Base-by-base conservation (phyloP, 2,329 filamentous ascomycete species). In the Hymenoscyphus scutula region DNA sequence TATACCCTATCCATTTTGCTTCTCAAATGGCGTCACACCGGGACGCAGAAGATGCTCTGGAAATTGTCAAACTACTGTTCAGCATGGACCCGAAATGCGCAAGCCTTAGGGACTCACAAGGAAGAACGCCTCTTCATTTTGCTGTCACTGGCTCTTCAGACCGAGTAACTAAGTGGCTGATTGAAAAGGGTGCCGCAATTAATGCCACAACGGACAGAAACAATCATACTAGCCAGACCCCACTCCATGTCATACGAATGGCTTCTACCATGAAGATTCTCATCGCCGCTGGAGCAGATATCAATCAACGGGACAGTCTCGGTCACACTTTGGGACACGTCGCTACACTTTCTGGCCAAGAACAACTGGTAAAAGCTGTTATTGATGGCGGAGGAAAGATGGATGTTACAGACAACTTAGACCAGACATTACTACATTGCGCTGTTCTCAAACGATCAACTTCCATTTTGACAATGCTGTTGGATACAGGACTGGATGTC, bases 381-480 rank as follows among this genome's bases (percentile, higher is more conserved):
- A 51, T 51, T n/a, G 41, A 51, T 23, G 17, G 57, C 10, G 38
- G 41, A 32, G 41, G 19, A 17, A 34, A 34, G 13, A 19, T 59
- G 25, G 17, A 23, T 4, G n/a, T 29, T 13, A 29, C 7, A 23
- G 38, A 53, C 17, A 32, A 59, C 29, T 19, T 19, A 13, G 7
- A 13, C 2, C 37, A 41, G 5, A 29, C 57, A 53, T 8, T 29
- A 17, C 25, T 59, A 13, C 57, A 59, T 29, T 59, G 57, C 25
- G 57, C 57, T n/a, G 41, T 59, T 25, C 8, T 32, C n/a, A 59
- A 53, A 53, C 57, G 41, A 19, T 59, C 57, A 5, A n/a, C n/a
- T 8, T 29, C 19, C 27, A 34, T 59, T 19, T 25, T 59, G 41
- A 29, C 41, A 5, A 19, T 53, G 19, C 29, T 59, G 10, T 29